Conservation (phyloP, 2,329 filamentous ascomycete genomes). For the Colletotrichum neosansevieriae region DNA sequence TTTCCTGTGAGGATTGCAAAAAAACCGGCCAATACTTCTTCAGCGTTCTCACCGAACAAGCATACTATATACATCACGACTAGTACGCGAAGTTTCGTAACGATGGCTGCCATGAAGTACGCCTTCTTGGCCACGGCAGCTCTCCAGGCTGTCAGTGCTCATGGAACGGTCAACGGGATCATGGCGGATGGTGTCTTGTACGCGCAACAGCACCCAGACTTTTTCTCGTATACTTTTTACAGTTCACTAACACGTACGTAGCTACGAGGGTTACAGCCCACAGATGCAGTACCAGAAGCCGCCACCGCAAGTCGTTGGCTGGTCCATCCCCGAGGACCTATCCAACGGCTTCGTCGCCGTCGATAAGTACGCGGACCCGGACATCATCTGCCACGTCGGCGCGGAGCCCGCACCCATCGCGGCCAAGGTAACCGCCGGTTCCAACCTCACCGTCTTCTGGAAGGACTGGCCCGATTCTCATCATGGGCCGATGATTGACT, state of each 20-base stretch:
- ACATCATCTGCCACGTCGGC: slow-evolving; percentile 55
- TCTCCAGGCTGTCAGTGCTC: slow-evolving; percentile 15
- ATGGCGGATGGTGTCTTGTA: slow-evolving; percentile 38
- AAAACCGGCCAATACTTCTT: background rate
- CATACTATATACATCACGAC: background rate
- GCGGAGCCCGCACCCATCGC: slow-evolving; percentile 48
- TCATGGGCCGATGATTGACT: slow-evolving; percentile 54
- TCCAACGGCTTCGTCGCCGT: slow-evolving; percentile 55
- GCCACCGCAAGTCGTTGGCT: slow-evolving; percentile 45
- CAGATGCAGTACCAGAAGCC: slow-evolving; percentile 39
- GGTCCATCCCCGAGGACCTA: slow-evolving; percentile 38
- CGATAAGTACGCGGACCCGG: slow-evolving; percentile 48
- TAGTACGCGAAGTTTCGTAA: background rate
- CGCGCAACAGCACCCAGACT: background rate
- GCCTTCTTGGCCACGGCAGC: slow-evolving; percentile 25
- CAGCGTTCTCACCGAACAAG: background rate
- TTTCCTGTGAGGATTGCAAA: background rate
- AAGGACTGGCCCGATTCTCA: slow-evolving; percentile 48
- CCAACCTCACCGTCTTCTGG: slow-evolving; percentile 44
- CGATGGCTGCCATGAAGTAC: slow-evolving; percentile 27
- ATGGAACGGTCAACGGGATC: slow-evolving; percentile 34
- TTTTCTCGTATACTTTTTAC: background rate
- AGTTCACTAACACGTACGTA: slow-evolving; percentile 20
- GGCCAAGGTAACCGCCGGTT: slow-evolving; percentile 44
- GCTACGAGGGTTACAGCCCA: slow-evolving; percentile 37